phyloP scores from a whole-genome alignment of 176 grass and related monocot species.

The Carex cristatella region DNA sequence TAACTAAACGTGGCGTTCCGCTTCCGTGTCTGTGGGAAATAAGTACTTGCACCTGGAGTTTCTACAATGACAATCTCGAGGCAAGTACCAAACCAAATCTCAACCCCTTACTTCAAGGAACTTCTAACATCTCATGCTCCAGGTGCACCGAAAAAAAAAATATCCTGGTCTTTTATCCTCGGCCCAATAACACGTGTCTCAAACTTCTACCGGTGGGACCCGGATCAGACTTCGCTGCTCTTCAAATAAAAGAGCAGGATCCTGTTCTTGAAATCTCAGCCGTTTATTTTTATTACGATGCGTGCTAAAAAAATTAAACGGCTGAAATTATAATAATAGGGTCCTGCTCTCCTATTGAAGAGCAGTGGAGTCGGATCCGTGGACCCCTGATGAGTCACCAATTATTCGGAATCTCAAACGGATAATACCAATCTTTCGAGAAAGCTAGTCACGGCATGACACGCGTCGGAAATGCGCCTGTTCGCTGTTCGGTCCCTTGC shows the following conservation, averaged over 20 bases:
- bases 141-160: conserved; percentile 12
- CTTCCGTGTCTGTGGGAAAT: not conserved
- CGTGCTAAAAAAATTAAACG: too few relatives aligned
- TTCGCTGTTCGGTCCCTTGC: not conserved
- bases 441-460: conserved; percentile 23
- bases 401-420: conserved; percentile 13
- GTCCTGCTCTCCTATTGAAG: too few relatives aligned
- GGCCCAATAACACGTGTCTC: not conserved
- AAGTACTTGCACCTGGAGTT: not conserved
- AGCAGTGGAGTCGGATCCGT: too few relatives aligned
- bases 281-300: too few relatives aligned
- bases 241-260: too few relatives aligned
- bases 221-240: too few relatives aligned
- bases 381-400: conserved; percentile 46
- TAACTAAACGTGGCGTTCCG: not conserved
- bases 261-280: too few relatives aligned
- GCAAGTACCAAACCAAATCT: not conserved
- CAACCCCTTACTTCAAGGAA: not conserved
- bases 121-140: not conserved
- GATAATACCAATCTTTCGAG: conserved; percentile 13
- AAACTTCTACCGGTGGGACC: not conserved
- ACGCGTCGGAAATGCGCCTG: conserved; percentile 14
- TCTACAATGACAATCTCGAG: not conserved
- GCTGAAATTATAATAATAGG: too few relatives aligned
- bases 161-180: not conserved